phyloP scores from a whole-genome alignment of 108 stramenopile species.

The Chaetoceros tenuissimus region DNA sequence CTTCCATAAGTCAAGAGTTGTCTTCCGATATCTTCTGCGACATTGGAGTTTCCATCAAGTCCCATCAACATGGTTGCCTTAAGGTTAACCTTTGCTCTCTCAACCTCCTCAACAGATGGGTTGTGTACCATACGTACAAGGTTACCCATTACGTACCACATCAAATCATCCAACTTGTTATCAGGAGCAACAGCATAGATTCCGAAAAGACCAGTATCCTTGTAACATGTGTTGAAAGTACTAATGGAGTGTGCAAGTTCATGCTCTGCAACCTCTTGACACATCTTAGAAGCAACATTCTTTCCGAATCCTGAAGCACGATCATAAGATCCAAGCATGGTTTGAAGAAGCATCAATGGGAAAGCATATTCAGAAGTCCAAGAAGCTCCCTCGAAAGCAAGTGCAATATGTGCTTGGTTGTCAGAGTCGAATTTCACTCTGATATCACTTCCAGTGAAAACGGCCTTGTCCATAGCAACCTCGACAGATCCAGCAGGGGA shows the following conservation, averaged over 20 bases:
- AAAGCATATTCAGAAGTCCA: constrained; percentile 98
- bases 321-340: constrained; percentile 93
- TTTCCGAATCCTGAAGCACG: constrained; percentile 81
- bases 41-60: constrained; percentile 91
- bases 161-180: constrained; percentile 83
- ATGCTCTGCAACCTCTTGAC: constrained; percentile 84
- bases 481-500: constrained; percentile 54
- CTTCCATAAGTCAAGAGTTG: constrained; percentile 97
- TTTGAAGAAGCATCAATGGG: constrained; percentile 97
- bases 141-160: constrained; percentile 81
- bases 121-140: constrained; percentile 87
- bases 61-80: constrained; percentile 98
- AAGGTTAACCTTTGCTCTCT: constrained; percentile 92
- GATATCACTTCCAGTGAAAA: constrained; percentile 93
- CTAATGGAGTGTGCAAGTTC: constrained; percentile 87
- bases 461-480: constrained; percentile 84
- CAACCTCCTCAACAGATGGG: constrained; percentile 87
- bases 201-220: constrained; percentile 98
- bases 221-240: constrained; percentile 99
- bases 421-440: constrained; percentile 84
- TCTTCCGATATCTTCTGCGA: constrained; percentile 98
- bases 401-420: constrained; percentile 89
- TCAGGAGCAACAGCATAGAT: constrained; percentile 91
- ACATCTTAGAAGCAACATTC: constrained; percentile 82
- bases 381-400: constrained; percentile 94